Percentiles rank a stretch among this genome's conserved stretches.
Conservation (phyloP, 352 stramenopile genomes). For the Albugo candida region DNA sequence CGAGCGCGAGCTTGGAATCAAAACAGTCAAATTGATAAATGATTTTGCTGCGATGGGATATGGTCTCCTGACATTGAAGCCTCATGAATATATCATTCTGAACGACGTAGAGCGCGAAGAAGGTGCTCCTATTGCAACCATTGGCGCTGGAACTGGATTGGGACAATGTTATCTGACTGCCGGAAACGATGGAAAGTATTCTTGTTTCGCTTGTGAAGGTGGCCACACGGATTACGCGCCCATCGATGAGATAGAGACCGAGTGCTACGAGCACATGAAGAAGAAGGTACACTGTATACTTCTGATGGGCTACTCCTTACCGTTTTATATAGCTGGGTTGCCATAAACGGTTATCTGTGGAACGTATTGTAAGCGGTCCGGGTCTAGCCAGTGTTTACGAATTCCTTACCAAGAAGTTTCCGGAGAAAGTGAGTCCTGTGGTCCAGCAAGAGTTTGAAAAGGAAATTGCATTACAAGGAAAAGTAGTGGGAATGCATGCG, state of each 20-base stretch:
- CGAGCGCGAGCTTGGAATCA: slow-evolving; percentile 65
- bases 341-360: slow-evolving; percentile 82
- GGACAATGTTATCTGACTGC: slow-evolving; percentile 92
- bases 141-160: slow-evolving; percentile 91
- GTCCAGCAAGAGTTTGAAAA: slow-evolving; percentile 50
- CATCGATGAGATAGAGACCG: slow-evolving; percentile 69
- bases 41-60: slow-evolving; percentile 96
- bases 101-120: slow-evolving; percentile 54
- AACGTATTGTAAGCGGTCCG: slow-evolving; percentile 89
- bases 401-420: slow-evolving; percentile 85
- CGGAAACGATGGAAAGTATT: slow-evolving; percentile 68
- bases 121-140: slow-evolving; percentile 83
- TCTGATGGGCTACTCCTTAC: background rate
- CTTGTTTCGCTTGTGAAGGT: slow-evolving; percentile 85
- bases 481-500: slow-evolving; percentile 78
- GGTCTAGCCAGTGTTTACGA: slow-evolving; percentile 93
- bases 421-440: slow-evolving; percentile 58
- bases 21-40: slow-evolving; percentile 85
- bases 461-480: slow-evolving; percentile 49
- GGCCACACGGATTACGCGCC: slow-evolving; percentile 92
- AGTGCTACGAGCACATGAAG: slow-evolving; percentile 68
- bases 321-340: slow-evolving; percentile 51
- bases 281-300: slow-evolving; percentile 13
- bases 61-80: slow-evolving; percentile 88
- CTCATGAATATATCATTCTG: slow-evolving; percentile 82